Percentiles rank a stretch among this genome's conserved stretches.
These are phyloP conservation scores for Gryganskiella cystojenkinii DNA, from an alignment of 192 early-diverging fungal species.

Conservation along the genomic window DNA sequence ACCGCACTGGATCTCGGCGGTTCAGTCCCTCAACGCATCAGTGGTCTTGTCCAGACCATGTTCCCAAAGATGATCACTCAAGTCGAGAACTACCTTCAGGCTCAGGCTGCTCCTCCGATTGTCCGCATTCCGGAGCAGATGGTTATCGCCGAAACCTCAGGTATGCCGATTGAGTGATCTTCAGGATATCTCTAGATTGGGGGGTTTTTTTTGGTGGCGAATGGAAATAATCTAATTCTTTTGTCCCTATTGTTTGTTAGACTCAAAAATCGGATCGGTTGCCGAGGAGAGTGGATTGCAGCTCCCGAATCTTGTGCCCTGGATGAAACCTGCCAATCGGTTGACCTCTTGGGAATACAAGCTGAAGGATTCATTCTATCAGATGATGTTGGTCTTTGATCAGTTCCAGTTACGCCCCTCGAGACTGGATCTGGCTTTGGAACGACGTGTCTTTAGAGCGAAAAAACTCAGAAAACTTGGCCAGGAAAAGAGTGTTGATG, in stretches of 20 bases:
- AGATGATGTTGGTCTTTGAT: constrained; percentile 32
- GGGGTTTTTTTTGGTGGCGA: background rate
- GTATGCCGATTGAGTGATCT: background rate
- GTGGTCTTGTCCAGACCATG: constrained; percentile 55
- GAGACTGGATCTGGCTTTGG: constrained; percentile 20
- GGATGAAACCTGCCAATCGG: constrained; percentile 27
- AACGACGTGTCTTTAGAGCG: constrained; percentile 7
- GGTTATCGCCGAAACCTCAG: constrained; percentile 5
- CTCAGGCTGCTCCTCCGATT: constrained; percentile 55
- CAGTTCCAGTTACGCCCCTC: constrained; percentile 40
- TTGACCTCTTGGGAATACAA: constrained; percentile 34
- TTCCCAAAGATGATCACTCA: constrained; percentile 56
- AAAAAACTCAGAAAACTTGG: constrained; percentile 11
- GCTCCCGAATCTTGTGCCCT: constrained; percentile 19
- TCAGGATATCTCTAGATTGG: too few relatives aligned
- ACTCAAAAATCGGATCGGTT: constrained; percentile 1
- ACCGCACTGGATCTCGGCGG: constrained; percentile 58
- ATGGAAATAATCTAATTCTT: background rate
- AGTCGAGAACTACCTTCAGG: constrained; percentile 56
- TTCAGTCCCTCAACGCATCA: constrained; percentile 58
- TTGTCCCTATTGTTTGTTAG: background rate
- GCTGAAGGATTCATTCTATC: constrained; percentile 37
- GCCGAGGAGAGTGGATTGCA: background rate
- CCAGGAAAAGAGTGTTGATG: background rate
- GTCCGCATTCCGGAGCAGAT: constrained; percentile 41